These are phyloP conservation scores for Picea abies DNA, from an alignment of 83 land plant species.

Conservation along the genomic window DNA sequence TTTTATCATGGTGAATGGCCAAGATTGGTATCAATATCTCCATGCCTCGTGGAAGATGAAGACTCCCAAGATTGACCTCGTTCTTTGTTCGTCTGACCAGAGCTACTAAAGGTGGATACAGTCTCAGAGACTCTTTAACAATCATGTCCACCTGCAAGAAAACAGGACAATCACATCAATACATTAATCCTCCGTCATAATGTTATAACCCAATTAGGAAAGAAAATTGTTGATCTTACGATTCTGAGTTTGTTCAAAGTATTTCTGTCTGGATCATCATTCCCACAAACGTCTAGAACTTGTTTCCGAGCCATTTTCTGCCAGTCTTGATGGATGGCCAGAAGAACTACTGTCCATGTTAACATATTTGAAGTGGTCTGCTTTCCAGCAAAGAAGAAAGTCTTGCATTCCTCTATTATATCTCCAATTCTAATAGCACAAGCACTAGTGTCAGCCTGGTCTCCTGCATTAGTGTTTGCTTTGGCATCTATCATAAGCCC, in stretches of 20 bases:
- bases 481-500: constrained; percentile 60
- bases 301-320: constrained; percentile 68
- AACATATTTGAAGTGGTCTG: constrained; percentile 80
- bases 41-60: constrained; percentile 58
- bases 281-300: constrained; percentile 61
- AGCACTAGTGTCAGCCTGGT: background rate
- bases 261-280: constrained; percentile 55
- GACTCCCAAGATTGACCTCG: constrained; percentile 55
- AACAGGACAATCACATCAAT: background rate
- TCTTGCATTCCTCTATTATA: constrained; percentile 84
- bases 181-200: too few relatives aligned
- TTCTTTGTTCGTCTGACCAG: constrained; percentile 55
- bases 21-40: constrained; percentile 69
- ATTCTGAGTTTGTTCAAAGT: constrained; percentile 52
- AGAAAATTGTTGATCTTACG: constrained; percentile 21
- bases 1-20: constrained; percentile 68
- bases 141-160: constrained; percentile 63
- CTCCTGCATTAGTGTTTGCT: background rate
- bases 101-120: constrained; percentile 72
- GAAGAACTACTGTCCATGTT: constrained; percentile 77
- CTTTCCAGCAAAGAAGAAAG: constrained; percentile 81
- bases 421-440: constrained; percentile 23
- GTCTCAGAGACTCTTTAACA: constrained; percentile 61
- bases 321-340: constrained; percentile 80
- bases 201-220: background rate